Evolutionary conservation across 2,329 filamentous ascomycete species (phyloP), one percentile per base, ranked within the genome.

Genomic region (Stagonosporopsis chrysanthemi): DNA sequence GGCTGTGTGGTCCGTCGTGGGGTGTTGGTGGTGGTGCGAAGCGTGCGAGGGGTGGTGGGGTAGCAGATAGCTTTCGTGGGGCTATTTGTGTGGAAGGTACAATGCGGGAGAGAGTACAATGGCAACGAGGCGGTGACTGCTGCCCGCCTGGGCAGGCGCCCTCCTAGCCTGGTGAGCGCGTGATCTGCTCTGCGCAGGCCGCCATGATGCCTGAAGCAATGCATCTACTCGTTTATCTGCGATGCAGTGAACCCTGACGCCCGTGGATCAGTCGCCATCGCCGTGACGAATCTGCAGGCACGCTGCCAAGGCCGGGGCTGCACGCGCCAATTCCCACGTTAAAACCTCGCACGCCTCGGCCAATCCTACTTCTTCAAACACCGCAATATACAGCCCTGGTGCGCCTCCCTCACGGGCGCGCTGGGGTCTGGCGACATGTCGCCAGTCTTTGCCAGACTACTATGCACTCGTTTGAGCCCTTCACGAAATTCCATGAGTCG

Each of bases 401-500:
- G 57, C 66, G 60, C 66, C 69, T 62, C 56, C 50, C 33, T 53
- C 54, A 66, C 64, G 62, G 68, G 68, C 63, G 53, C 61, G 67
- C 66, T 73, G 72, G 69, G 64, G 71, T 73, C 72, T 73, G 70
- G 61, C 65, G 61, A 63, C 54, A 45, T 41, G 40, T 64, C 63
- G 70, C 55, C 66, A 64, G 71, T 53, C 61, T 67, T 75, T 76
- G 73, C 70, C 58, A 76, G 72, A 76, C 60, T 53, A 61, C 45
- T 11, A 64, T 19, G 70, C 72, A 71, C 68, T 69, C 71, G 73
- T 75, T 75, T 75, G 72, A 75, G 71, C 68, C 71, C 63, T 61
- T 68, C 64, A 65, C 68, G 60, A 67, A 68, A 59, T 67, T 67
- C 45, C 66, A 68, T 69, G 67, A 68, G 66, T 65, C 64, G 63